phyloP scores from a whole-genome alignment of 768 basidiomycete genomes.

The Coprinellus aureogranulatus region DNA sequence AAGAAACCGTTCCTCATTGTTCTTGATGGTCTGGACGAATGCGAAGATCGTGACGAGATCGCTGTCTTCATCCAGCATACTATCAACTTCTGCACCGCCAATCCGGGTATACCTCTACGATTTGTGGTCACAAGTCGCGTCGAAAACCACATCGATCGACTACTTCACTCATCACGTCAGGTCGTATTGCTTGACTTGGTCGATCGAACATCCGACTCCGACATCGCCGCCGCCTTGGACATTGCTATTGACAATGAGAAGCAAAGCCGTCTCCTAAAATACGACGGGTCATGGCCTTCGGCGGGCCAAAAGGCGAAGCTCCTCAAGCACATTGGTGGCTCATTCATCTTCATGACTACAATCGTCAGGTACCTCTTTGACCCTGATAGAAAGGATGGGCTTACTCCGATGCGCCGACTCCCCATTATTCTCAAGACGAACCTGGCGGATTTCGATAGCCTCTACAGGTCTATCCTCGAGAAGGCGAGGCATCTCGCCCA shows the following conservation, averaged over 20 bases:
- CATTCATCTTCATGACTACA: background rate
- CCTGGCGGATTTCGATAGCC: background rate
- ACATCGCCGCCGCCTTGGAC: background rate
- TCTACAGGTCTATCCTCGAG: background rate
- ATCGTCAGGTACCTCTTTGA: background rate
- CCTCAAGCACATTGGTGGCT: background rate
- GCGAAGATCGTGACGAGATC: constrained; percentile 7
- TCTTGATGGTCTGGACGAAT: constrained; percentile 21
- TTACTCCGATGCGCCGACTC: background rate
- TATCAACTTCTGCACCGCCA: background rate
- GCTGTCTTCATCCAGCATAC: constrained; percentile 2
- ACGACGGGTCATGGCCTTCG: background rate
- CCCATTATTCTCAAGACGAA: background rate
- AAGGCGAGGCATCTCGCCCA: background rate
- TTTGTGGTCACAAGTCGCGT: background rate
- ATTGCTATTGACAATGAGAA: background rate
- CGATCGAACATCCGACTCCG: no score
- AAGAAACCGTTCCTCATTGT: constrained; percentile 6
- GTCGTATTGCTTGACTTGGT: background rate
- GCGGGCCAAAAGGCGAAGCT: background rate
- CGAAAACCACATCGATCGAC: background rate
- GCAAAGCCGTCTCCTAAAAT: background rate
- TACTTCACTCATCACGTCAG: no score
- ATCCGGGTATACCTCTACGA: background rate
- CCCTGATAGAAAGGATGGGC: background rate